Evolutionary conservation across 352 stramenopile species (phyloP).

Genomic region (Phytophthora constricta): DNA sequence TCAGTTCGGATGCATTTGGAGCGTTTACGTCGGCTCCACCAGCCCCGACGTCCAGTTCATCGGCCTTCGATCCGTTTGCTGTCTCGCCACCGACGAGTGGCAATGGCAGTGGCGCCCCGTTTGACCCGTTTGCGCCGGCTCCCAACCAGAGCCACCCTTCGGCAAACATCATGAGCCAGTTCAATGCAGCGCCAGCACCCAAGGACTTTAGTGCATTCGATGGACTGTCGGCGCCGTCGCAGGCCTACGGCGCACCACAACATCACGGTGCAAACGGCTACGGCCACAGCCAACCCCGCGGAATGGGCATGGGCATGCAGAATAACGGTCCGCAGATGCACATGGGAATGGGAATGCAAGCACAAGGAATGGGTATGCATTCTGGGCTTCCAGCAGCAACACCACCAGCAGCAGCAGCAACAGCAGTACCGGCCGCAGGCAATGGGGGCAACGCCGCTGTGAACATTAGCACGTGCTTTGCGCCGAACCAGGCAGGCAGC

Average conservation of each 20-base stretch:
- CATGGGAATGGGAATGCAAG: constrained; percentile 25
- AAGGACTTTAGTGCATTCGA: constrained; percentile 77
- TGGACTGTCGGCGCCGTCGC: constrained; percentile 42
- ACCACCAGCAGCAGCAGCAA: constrained; percentile 36
- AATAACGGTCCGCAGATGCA: constrained; percentile 29
- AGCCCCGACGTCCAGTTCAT: constrained; percentile 29
- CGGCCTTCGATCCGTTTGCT: constrained; percentile 45
- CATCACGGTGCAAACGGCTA: constrained; percentile 44
- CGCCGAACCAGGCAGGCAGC: constrained; percentile 33
- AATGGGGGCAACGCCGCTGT: constrained; percentile 41
- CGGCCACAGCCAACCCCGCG: constrained; percentile 33
- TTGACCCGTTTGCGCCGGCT: constrained; percentile 40
- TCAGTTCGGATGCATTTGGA: constrained; percentile 31
- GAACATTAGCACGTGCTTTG: constrained; percentile 58
- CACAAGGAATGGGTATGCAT: constrained; percentile 41
- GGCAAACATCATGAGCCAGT: constrained; percentile 34
- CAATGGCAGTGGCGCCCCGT: constrained; percentile 25
- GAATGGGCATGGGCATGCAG: constrained; percentile 32
- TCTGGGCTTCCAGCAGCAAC: constrained; percentile 31
- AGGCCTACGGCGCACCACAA: constrained; percentile 24
- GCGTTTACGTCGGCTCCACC: constrained; percentile 40
- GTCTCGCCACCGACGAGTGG: constrained; percentile 12
- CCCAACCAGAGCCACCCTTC: constrained; percentile 27
- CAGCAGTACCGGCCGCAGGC: constrained; percentile 26
- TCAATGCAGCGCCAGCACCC: constrained; percentile 28